A percentile compares a stretch with the other conserved stretches of the same genome.
phyloP scores from a whole-genome alignment of 768 basidiomycete genomes.

The Hygrophoropsis aurantiaca region DNA sequence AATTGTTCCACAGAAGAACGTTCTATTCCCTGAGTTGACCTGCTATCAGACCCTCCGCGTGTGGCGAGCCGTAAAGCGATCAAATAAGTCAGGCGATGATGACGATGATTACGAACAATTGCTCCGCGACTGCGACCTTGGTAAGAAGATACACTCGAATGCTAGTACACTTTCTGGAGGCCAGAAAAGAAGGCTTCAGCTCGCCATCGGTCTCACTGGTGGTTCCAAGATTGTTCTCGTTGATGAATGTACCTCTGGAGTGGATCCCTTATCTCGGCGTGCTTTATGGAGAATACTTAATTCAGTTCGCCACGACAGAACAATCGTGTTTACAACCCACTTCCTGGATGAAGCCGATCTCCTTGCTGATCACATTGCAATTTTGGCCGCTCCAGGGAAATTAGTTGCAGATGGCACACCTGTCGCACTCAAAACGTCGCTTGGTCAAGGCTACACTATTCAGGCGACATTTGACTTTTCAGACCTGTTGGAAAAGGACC shows the following conservation, averaged over 20 bases:
- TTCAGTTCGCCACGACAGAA: slow-evolving; percentile 61
- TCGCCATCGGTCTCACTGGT: slow-evolving; percentile 78
- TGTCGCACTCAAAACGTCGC: slow-evolving; percentile 65
- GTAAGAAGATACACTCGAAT: slow-evolving; percentile 65
- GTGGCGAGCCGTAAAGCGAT: slow-evolving; percentile 73
- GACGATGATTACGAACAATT: slow-evolving; percentile 65
- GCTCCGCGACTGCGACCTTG: slow-evolving; percentile 70
- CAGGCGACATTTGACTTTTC: slow-evolving; percentile 47
- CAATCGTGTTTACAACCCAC: slow-evolving; percentile 79
- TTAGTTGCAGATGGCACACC: slow-evolving; percentile 74
- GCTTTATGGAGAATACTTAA: slow-evolving; percentile 77
- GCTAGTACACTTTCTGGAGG: slow-evolving; percentile 72
- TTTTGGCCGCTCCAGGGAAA: slow-evolving; percentile 73
- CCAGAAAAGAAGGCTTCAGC: slow-evolving; percentile 79
- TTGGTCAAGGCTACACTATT: slow-evolving; percentile 73
- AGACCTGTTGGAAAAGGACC: slow-evolving; percentile 29
- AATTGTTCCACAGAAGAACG: slow-evolving; percentile 83
- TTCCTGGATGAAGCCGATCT: slow-evolving; percentile 82
- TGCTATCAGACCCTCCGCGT: slow-evolving; percentile 72
- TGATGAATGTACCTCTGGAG: slow-evolving; percentile 76
- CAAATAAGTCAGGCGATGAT: slow-evolving; percentile 34
- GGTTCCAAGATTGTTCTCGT: slow-evolving; percentile 70
- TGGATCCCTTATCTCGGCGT: slow-evolving; percentile 77
- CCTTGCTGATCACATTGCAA: slow-evolving; percentile 72
- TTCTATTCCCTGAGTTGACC: slow-evolving; percentile 73